Evolutionary conservation across 2,329 filamentous ascomycete genomes (phyloP), one percentile per base, ranked within the genome.

Genomic region (Verticillium tricorpus): DNA sequence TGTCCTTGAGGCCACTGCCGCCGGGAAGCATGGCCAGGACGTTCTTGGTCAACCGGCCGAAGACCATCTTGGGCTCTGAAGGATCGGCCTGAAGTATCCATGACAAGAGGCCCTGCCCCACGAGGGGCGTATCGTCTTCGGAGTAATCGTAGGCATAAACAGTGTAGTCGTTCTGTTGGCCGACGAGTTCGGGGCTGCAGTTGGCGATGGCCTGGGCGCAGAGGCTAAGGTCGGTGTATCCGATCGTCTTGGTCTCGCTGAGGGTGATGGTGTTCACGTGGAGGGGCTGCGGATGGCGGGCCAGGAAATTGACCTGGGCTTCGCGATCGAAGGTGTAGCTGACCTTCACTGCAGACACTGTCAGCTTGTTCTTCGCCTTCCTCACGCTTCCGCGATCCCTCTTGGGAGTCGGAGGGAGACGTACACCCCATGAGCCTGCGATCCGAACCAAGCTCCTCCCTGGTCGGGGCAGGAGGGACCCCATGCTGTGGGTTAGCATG

Each of bases 121-220:
- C 94, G 61, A 98, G 83, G 60, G 96, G 95, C 19, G 89, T 92
- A 71, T 97, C 93, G 66, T 91, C 91, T 77, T 99, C 95, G 14
- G 95, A 97, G 75, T 94, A 98, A 75, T 99, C 95, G 78, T 92
- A 92, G 34, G 94, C 93, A 76, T 99, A 99, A 61, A 99, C 88
- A n/a, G 93, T 95, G 77, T 95, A 99, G 77, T 99, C 93, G 75
- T 85, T 78, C 82, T 63, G 89, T 73, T 80, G 89, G 81, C 71
- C 85, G 56, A 93, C 80, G 56, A 99, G 84, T 77, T 99, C 95
- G 40, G 95, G 95, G 72, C 95, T 98, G 78, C 83, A 85, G 61
- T 86, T 80, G 28, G 81, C 79, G 63, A 99, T 89, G 61, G 93
- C 91, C 73, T 94, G 88, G 56, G 97, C 86, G 75, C 95, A 98